Conservation (phyloP, 768 basidiomycete genomes). For the Macrocybe gigantea region DNA sequence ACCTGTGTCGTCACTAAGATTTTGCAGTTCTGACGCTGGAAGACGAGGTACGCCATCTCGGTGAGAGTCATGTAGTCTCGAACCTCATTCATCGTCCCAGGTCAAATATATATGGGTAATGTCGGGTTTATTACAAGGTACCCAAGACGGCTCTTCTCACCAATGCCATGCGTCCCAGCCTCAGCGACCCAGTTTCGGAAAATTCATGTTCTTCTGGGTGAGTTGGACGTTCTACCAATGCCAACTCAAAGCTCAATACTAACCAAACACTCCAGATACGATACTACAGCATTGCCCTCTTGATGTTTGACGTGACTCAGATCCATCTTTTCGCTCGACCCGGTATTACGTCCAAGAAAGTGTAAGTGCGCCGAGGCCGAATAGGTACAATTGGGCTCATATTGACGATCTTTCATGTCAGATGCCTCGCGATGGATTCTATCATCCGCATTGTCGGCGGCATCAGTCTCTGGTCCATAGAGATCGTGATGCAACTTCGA, state of each 20-base stretch:
- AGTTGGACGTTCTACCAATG: neutral
- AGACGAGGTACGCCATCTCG: conserved; percentile 19
- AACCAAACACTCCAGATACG: conserved; percentile 27
- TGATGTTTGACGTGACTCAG: conserved; percentile 38
- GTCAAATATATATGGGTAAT: conserved; percentile 34
- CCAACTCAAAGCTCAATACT: neutral
- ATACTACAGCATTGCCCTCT: conserved; percentile 38
- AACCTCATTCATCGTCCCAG: conserved; percentile 12
- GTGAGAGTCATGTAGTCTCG: neutral
- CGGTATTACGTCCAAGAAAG: conserved; percentile 26
- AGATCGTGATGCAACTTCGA: conserved; percentile 43
- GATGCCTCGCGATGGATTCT: conserved; percentile 39
- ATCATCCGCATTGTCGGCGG: conserved; percentile 37
- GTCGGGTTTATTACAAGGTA: neutral
- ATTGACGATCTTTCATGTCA: conserved; percentile 5
- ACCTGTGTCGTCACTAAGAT: neutral
- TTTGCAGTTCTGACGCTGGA: conserved; percentile 26
- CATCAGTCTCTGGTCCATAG: conserved; percentile 40
- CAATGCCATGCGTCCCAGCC: conserved; percentile 15
- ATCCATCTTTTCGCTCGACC: conserved; percentile 36
- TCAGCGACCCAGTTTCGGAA: conserved; percentile 26
- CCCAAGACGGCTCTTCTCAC: neutral
- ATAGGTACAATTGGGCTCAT: neutral
- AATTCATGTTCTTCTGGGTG: conserved; percentile 39
- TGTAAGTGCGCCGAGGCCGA: conserved; percentile 19